phyloP scores from a whole-genome alignment of 495 filamentous ascomycete species.

The Evernia prunastri region DNA sequence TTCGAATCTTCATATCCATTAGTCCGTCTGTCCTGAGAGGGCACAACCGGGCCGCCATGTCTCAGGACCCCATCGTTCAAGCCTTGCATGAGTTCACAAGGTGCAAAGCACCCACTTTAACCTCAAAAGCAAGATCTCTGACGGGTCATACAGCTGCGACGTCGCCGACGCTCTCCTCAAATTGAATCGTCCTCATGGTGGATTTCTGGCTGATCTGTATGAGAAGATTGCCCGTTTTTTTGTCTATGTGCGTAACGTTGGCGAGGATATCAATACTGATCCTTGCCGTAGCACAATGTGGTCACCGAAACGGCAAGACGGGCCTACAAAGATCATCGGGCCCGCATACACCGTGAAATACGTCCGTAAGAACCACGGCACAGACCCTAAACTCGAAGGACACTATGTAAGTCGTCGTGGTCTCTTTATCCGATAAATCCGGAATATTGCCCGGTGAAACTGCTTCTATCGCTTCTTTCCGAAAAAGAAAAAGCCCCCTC shows the following conservation, averaged over 20 bases:
- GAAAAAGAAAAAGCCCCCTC: not conserved
- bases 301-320: slow-evolving; percentile 47
- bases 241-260: no score
- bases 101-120: slow-evolving; percentile 23
- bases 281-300: slow-evolving; percentile 39
- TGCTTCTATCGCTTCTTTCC: no score
- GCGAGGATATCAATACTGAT: not conserved
- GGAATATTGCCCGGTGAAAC: not conserved
- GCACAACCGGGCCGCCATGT: slow-evolving; percentile 10
- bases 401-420: slow-evolving; percentile 39
- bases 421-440: not conserved
- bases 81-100: slow-evolving; percentile 39
- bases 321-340: slow-evolving; percentile 48
- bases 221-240: not conserved
- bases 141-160: slow-evolving; percentile 15
- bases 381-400: slow-evolving; percentile 36
- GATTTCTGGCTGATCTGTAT: slow-evolving; percentile 48
- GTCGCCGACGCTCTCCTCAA: slow-evolving; percentile 42
- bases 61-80: slow-evolving; percentile 22
- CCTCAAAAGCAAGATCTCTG: not conserved
- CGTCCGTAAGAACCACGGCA: slow-evolving; percentile 38
- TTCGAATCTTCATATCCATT: no score
- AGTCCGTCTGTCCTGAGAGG: no score
- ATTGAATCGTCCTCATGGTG: slow-evolving; percentile 45
- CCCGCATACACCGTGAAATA: slow-evolving; percentile 54